Base-by-base conservation (phyloP, 2,329 filamentous ascomycete species). In the Cladosporium colombiae region DNA sequence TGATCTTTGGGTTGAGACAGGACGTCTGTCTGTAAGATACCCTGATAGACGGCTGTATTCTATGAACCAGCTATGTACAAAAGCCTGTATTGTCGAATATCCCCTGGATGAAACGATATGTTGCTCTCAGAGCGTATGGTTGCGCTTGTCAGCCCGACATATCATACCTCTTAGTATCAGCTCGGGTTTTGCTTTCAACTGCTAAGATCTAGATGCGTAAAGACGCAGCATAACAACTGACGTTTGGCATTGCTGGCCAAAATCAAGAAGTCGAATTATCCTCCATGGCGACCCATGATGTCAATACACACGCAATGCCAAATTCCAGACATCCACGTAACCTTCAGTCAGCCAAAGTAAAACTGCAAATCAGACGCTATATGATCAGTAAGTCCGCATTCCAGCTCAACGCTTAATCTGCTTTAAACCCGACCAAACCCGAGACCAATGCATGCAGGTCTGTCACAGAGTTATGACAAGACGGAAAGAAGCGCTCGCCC, bases 1-100 rank as follows among this genome's bases (percentile, higher is more conserved):
- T 55, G 52, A 55, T 29, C 2, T 29, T n/a, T 35, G 61, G 61
- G 61, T 63, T 21, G 35, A 56, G 61, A 56, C 35, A 56, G 35
- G 35, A 56, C 50, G 61, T 55, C 50, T 50, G 44, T 52, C 59
- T 63, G 50, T 31, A 56, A 40, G 25, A 63, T 63, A 56, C 61
- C 61, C 50, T 55, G 23, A 63, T 63, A 63, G 61, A 63, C 29
- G 61, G 61, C 61, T 63, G 61, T 63, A 63, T 63, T 49, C 52
- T 62, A 62, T 53, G 31, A 25, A 37, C 50, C 50, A 46, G 61
- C 50, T 63, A 56, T 63, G 61, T 63, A 63, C 61, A 63, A 59
- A 57, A 57, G 52, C 52, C 27, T 55, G 33, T 21, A 55, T 55
- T 55, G 29, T 33, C 52, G 23, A 46, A 46, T 46, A 21, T 21